Base-by-base conservation (phyloP, 495 filamentous ascomycete species). In the Penicillium verhagenii region DNA sequence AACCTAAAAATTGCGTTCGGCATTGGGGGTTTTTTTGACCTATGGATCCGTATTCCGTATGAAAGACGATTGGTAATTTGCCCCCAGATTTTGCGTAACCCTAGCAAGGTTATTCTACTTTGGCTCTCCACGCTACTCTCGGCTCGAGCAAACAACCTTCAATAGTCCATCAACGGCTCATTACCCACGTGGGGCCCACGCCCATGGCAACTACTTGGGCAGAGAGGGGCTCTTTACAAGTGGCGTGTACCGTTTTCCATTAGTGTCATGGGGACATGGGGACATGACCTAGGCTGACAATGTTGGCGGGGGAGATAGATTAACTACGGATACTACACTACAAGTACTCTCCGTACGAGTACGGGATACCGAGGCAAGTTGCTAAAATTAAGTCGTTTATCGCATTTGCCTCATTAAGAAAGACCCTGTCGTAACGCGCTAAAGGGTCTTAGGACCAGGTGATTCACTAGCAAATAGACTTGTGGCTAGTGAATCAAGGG, bases 171-270 rank as follows among this genome's bases (percentile, higher is more conserved):
- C 19, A 37, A 56, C 38, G 25, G n/a, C 16, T n/a, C 20, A 20
- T 48, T 21, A 35, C 45, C 45, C 54, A 51, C 54, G 40, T 51
- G 47, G 45, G 40, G 24, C 25, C 39, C 26, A 42, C 13, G 20
- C 5, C 11, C 20, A 23, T 51, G 48, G 35, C 49, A 26, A n/a
- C 49, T 37, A 40, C 43, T 37, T 37, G 14, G 4, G 18, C 10
- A 1, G 18, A 21, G 42, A 45, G 42, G 42, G 42, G 42, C 42
- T 45, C 42, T 45, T 24, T 42, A 18, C 14, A 45, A n/a, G 42
- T 45, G 42, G 42, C 42, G 42, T 19, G 11, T 25, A 26, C 42
- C 42, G 23, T 26, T 45, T 24, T 26, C 23, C 9, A 11, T 42
- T 45, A 45, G 42, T 24, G 42, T 40, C 37, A 28, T 39, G 29